phyloP scores from a whole-genome alignment of 495 filamentous ascomycete species.

The Penicillium coprophilum region DNA sequence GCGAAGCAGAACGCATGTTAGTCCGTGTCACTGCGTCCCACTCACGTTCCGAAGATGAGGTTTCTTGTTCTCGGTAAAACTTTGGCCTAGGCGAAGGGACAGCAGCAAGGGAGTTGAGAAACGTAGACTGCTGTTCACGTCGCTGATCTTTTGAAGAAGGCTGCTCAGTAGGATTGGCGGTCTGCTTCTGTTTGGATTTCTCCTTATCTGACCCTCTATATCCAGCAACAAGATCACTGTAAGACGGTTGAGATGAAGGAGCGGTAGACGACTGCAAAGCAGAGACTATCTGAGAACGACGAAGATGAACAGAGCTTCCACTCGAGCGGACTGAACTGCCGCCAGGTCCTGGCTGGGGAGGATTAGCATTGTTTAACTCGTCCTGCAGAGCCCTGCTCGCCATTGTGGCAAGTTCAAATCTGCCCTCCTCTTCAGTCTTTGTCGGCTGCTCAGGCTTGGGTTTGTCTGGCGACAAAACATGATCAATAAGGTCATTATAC shows the following conservation, averaged over 20 bases:
- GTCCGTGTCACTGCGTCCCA: constrained; percentile 67
- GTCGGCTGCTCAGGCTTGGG: constrained; percentile 19
- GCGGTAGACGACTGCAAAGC: constrained; percentile 42
- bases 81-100: constrained; percentile 34
- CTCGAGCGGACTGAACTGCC: constrained; percentile 32
- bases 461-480: constrained; percentile 58
- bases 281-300: constrained; percentile 43
- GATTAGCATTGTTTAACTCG: constrained; percentile 29
- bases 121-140: constrained; percentile 30
- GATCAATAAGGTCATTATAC: constrained; percentile 85
- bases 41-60: constrained; percentile 53
- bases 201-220: constrained; percentile 28
- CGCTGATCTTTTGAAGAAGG: constrained; percentile 12
- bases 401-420: constrained; percentile 41
- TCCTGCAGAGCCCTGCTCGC: constrained; percentile 46
- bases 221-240: constrained; percentile 40
- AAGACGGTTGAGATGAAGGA: constrained; percentile 43
- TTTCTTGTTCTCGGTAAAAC: constrained; percentile 39
- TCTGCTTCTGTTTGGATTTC: constrained; percentile 6
- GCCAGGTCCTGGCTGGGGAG: constrained; percentile 13
- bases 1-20: constrained; percentile 77
- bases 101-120: constrained; percentile 32
- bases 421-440: constrained; percentile 21
- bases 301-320: constrained; percentile 37
- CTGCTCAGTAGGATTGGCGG: constrained; percentile 1